Evolutionary conservation across 2,329 filamentous ascomycete genomes (phyloP).

Genomic region (Penicillium sp.): DNA sequence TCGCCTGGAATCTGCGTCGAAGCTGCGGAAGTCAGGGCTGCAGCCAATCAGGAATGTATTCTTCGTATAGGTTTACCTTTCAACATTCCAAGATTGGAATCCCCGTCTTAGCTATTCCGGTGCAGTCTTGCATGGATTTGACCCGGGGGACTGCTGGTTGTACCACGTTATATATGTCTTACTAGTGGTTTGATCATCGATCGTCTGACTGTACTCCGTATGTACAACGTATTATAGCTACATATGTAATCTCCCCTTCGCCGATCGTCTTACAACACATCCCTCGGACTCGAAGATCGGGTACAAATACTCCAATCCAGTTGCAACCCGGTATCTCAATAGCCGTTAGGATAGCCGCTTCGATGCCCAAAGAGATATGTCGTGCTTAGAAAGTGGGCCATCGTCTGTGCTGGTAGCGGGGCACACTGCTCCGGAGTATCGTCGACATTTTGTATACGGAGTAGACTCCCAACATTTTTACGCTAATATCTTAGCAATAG

Average conservation of each 20-base stretch:
- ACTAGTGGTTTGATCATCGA: background rate
- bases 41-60: constrained; percentile 13
- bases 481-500: too few species aligned
- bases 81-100: background rate
- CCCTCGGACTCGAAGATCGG: background rate
- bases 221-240: background rate
- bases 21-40: constrained; percentile 6
- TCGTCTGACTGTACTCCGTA: background rate
- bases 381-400: constrained; percentile 3
- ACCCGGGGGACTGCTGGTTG: background rate
- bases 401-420: constrained; percentile 4
- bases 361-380: background rate
- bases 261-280: background rate
- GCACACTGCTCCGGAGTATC: constrained; percentile 8
- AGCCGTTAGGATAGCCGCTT: constrained; percentile 15
- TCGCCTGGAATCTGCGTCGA: constrained; percentile 20
- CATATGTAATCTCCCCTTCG: background rate
- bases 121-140: background rate
- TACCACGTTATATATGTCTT: background rate
- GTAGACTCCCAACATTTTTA: background rate
- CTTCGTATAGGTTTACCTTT: background rate
- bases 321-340: background rate
- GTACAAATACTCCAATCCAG: background rate
- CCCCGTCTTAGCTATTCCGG: background rate
- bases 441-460: background rate